phyloP scores from a whole-genome alignment of 2,329 filamentous ascomycete genomes.

The Epichloe bromicola region DNA sequence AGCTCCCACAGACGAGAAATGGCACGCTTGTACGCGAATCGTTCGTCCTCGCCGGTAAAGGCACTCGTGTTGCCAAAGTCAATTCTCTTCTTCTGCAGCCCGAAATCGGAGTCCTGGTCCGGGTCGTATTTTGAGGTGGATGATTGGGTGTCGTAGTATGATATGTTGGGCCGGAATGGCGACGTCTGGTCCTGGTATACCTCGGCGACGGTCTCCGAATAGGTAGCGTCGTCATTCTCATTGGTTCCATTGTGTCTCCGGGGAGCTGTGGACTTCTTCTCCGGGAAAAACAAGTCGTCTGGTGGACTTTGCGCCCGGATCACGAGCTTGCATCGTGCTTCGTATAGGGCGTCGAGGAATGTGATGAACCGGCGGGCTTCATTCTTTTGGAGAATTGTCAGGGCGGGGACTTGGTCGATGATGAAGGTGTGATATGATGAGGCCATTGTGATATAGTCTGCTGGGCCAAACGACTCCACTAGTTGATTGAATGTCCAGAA shows the following conservation, averaged over 20 bases:
- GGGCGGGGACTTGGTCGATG: conserved; percentile 53
- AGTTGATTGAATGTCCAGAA: conserved; percentile 57
- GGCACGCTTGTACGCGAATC: conserved; percentile 69
- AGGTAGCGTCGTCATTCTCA: conserved; percentile 25
- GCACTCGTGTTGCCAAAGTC: conserved; percentile 56
- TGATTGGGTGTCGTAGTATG: conserved; percentile 42
- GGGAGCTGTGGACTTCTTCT: conserved; percentile 21
- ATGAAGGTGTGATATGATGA: conserved; percentile 70
- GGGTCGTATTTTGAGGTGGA: conserved; percentile 37
- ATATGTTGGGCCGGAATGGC: conserved; percentile 69
- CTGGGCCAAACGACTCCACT: conserved; percentile 58
- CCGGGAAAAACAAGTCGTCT: conserved; percentile 68
- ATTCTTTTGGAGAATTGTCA: conserved; percentile 60
- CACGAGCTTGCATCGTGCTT: conserved; percentile 65
- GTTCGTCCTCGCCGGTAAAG: conserved; percentile 70
- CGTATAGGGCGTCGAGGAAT: conserved; percentile 67
- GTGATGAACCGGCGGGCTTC: conserved; percentile 73
- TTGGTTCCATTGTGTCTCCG: conserved; percentile 2
- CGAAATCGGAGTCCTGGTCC: conserved; percentile 45
- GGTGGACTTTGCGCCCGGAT: conserved; percentile 54
- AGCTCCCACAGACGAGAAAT: conserved; percentile 72
- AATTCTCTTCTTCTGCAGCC: conserved; percentile 23
- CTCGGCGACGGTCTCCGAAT: conserved; percentile 39
- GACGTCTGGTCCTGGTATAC: conserved; percentile 67
- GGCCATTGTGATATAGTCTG: conserved; percentile 72